Evolutionary conservation across 1,139 yeast genomes (phyloP).

Genomic region (Taphrina betulina): DNA sequence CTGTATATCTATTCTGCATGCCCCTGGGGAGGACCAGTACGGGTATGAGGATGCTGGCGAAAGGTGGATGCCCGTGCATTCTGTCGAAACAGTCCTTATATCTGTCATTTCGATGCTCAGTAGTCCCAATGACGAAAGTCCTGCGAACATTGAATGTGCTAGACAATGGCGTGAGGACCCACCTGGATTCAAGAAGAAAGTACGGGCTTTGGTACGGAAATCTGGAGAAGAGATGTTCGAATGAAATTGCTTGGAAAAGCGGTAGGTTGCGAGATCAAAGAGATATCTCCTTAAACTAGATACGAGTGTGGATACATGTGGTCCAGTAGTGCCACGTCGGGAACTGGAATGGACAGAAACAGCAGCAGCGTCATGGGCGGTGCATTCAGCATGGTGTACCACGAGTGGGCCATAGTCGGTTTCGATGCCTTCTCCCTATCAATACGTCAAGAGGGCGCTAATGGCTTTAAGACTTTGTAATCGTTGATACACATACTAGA

Average conservation of each 20-base stretch:
- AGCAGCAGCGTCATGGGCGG: too few species aligned
- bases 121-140: slow-evolving; percentile 40
- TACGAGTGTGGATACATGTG: too few species aligned
- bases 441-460: too few species aligned
- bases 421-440: too few species aligned
- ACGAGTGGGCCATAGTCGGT: too few species aligned
- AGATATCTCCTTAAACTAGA: too few species aligned
- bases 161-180: slow-evolving; percentile 39
- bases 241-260: background rate
- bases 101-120: slow-evolving; percentile 41
- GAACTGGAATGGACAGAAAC: too few species aligned
- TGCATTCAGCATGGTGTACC: too few species aligned
- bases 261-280: too few species aligned
- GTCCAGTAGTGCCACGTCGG: too few species aligned
- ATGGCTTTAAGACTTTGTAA: too few species aligned
- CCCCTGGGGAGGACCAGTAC: slow-evolving; percentile 41
- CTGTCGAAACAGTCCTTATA: slow-evolving; percentile 40
- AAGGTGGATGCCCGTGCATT: slow-evolving; percentile 41
- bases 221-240: slow-evolving; percentile 38
- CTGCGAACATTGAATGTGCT: slow-evolving; percentile 41
- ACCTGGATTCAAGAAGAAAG: slow-evolving; percentile 39
- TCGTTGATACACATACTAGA: too few species aligned
- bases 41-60: slow-evolving; percentile 41
- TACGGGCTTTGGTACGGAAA: slow-evolving; percentile 39
- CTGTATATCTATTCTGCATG: slow-evolving; percentile 40